Conservation (phyloP, 768 basidiomycete species). For the Paxillus involutus region DNA sequence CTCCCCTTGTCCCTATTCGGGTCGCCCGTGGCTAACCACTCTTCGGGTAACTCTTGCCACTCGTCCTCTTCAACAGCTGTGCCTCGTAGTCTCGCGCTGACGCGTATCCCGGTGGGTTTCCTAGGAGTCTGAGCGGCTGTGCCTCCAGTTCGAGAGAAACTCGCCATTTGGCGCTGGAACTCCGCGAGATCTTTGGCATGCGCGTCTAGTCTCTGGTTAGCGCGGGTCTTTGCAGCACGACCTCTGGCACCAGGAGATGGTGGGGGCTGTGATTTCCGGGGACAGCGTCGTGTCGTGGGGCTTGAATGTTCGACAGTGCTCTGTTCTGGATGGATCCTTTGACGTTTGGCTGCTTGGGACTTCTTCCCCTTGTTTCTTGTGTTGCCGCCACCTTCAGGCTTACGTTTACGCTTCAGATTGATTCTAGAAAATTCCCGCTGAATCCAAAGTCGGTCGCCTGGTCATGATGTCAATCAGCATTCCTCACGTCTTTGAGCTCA, state of each 20-base stretch:
- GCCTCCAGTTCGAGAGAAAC: constrained; percentile 9
- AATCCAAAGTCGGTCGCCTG: constrained; percentile 84
- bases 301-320: constrained; percentile 1
- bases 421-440: constrained; percentile 66
- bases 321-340: constrained; percentile 13
- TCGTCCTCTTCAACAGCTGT: constrained; percentile 51
- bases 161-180: constrained; percentile 48
- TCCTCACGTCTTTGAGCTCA: background rate
- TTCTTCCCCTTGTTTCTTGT: constrained; percentile 18
- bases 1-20: constrained; percentile 16
- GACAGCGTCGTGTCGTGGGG: constrained; percentile 10
- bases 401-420: constrained; percentile 42
- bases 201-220: constrained; percentile 65
- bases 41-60: constrained; percentile 80
- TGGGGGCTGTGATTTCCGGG: constrained; percentile 12
- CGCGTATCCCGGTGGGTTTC: constrained; percentile 52
- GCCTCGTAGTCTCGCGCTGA: constrained; percentile 67
- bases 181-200: constrained; percentile 70
- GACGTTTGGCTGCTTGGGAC: constrained; percentile 24
- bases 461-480: constrained; percentile 1
- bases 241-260: constrained; percentile 38
- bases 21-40: constrained; percentile 49
- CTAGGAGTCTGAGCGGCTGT: constrained; percentile 23
- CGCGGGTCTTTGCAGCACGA: constrained; percentile 69
- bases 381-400: constrained; percentile 34